Conservation (phyloP, 768 basidiomycete genomes). For the Naganishia vaughanmartiniae region DNA sequence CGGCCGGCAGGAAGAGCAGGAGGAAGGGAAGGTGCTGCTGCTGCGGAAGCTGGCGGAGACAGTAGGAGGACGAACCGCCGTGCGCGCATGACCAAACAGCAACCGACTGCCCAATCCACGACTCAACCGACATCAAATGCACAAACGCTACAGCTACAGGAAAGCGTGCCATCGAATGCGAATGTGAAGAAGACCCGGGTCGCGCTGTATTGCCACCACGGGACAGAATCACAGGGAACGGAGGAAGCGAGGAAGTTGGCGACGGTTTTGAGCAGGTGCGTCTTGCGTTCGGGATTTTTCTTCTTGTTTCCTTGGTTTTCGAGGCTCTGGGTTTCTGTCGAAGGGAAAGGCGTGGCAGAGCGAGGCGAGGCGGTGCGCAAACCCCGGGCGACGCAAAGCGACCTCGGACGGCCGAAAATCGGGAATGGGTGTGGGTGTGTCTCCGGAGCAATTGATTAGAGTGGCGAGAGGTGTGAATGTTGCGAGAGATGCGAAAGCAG, state of each 20-base stretch:
- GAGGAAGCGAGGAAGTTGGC: constrained; percentile 8
- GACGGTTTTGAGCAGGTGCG: background rate
- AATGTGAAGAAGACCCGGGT: background rate
- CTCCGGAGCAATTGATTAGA: too few relatives aligned
- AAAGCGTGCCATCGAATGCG: background rate
- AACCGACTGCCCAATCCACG: background rate
- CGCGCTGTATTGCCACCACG: constrained; percentile 11
- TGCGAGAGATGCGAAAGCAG: too few relatives aligned
- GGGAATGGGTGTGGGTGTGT: too few relatives aligned
- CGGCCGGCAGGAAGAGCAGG: background rate
- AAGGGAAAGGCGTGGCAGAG: too few relatives aligned
- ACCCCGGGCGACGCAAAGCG: too few relatives aligned
- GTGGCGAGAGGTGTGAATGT: too few relatives aligned
- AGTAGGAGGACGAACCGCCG: background rate
- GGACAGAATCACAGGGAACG: background rate
- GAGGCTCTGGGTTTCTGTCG: too few relatives aligned
- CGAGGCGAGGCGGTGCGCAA: too few relatives aligned
- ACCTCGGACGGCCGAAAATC: too few relatives aligned
- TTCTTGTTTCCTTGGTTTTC: too few relatives aligned
- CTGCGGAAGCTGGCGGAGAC: background rate
- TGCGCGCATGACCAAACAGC: background rate
- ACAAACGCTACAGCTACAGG: background rate
- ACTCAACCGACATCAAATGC: background rate
- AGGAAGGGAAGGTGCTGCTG: background rate
- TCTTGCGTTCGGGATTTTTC: background rate